Conservation (phyloP, 352 stramenopile species). For the Phytophthora capsici region DNA sequence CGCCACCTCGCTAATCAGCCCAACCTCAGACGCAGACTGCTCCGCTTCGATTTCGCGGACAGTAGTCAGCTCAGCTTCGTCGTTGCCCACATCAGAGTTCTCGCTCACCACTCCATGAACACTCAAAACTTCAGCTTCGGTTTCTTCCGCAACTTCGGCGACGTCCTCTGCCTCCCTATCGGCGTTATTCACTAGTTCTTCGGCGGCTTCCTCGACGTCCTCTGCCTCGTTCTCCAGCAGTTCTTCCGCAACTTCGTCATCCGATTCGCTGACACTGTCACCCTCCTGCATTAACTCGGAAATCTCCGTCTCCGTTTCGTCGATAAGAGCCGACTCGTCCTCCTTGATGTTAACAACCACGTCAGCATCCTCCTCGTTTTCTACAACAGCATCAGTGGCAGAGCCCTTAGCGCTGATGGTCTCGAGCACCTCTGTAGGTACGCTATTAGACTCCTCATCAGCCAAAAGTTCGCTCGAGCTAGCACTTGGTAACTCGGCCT, state of each 20-base stretch:
- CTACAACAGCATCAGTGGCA: neutral
- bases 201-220: neutral
- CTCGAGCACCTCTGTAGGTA: neutral
- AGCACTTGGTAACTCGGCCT: neutral
- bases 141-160: constrained; percentile 3
- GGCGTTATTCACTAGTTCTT: neutral
- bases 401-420: neutral
- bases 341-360: neutral
- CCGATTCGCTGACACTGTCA: neutral
- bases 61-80: constrained; percentile 1
- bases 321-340: neutral
- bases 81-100: neutral
- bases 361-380: constrained; percentile 8
- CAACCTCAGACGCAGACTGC: constrained; percentile 11
- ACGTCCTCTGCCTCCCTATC: neutral
- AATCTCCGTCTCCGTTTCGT: constrained; percentile 1
- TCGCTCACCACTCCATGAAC: neutral
- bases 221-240: neutral
- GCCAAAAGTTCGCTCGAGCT: constrained; percentile 1
- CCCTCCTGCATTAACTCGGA: constrained; percentile 12
- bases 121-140: neutral
- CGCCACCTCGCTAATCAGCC: neutral
- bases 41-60: constrained; percentile 4
- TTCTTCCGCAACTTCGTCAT: neutral
- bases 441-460: neutral